These are phyloP conservation scores for Linum tenue DNA, from an alignment of 345 rosid genomes.

Conservation along the genomic window DNA sequence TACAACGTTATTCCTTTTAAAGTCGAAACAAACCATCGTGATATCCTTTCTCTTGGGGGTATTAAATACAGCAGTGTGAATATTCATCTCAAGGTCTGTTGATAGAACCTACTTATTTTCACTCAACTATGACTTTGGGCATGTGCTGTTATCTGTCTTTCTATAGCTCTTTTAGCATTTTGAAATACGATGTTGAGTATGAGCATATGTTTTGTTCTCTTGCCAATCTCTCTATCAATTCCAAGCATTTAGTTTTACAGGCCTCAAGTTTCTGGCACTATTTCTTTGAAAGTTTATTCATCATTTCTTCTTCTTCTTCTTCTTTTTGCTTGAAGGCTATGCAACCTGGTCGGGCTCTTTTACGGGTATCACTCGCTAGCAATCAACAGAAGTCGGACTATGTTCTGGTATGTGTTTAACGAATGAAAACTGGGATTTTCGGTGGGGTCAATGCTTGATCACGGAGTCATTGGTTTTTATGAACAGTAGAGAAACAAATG, in stretches of 20 bases:
- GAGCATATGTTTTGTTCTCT: background rate
- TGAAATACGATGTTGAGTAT: background rate
- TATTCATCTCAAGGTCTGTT: conserved; percentile 62
- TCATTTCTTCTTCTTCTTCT: conserved; percentile 12
- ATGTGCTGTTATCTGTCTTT: background rate
- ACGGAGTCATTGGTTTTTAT: background rate
- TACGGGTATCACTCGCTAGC: conserved; percentile 46
- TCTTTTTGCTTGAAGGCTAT: conserved; percentile 46
- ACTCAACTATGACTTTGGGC: background rate
- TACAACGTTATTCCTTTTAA: conserved; percentile 38
- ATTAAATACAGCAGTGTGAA: conserved; percentile 27
- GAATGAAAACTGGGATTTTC: conserved; percentile 5
- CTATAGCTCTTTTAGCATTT: background rate
- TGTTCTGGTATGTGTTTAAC: conserved; percentile 43
- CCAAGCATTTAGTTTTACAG: conserved; percentile 1
- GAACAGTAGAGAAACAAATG: background rate
- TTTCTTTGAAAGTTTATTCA: conserved; percentile 6
- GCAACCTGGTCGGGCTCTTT: conserved; percentile 65
- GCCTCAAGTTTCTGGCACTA: background rate
- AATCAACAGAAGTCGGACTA: conserved; percentile 58
- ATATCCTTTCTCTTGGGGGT: conserved; percentile 45
- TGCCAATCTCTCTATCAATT: conserved; percentile 1
- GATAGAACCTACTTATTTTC: background rate
- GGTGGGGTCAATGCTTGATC: background rate
- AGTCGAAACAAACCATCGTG: conserved; percentile 61